Percentiles rank a stretch among this genome's conserved stretches.
These are phyloP conservation scores for Aspergillus conjunctus DNA, from an alignment of 495 filamentous ascomycete genomes.

Conservation along the genomic window DNA sequence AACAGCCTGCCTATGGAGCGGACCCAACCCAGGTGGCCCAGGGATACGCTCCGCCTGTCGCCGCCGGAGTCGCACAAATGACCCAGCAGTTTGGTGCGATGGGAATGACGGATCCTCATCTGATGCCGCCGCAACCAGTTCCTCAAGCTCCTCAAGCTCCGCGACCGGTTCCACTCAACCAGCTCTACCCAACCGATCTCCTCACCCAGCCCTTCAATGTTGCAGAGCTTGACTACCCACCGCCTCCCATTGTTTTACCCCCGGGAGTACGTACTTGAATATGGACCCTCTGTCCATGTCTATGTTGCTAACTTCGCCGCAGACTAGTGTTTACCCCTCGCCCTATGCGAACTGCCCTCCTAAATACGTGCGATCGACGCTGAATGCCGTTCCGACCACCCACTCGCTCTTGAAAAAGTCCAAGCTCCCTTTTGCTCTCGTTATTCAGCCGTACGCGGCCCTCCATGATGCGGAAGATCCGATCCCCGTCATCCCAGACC, in stretches of 20 bases:
- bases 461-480: conserved; percentile 91
- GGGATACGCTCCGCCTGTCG: conserved; percentile 60
- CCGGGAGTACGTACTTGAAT: conserved; percentile 72
- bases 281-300: background rate
- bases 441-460: conserved; percentile 92
- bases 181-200: conserved; percentile 88
- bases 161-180: conserved; percentile 69
- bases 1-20: conserved; percentile 57
- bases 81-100: conserved; percentile 84
- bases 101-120: conserved; percentile 65
- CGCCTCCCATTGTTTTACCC: conserved; percentile 87
- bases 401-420: conserved; percentile 94
- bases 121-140: conserved; percentile 55
- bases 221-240: conserved; percentile 86
- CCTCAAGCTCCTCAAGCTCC: conserved; percentile 55
- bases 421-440: conserved; percentile 88
- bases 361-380: conserved; percentile 92
- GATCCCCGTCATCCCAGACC: conserved; percentile 90
- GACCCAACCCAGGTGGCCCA: conserved; percentile 51
- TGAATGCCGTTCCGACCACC: conserved; percentile 91
- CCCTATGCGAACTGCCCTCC: conserved; percentile 89
- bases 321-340: conserved; percentile 92
- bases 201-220: conserved; percentile 92
- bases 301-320: conserved; percentile 34
- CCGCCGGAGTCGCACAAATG: conserved; percentile 65